Conservation (phyloP, 495 filamentous ascomycete species). For the Aspergillus nidulans region DNA sequence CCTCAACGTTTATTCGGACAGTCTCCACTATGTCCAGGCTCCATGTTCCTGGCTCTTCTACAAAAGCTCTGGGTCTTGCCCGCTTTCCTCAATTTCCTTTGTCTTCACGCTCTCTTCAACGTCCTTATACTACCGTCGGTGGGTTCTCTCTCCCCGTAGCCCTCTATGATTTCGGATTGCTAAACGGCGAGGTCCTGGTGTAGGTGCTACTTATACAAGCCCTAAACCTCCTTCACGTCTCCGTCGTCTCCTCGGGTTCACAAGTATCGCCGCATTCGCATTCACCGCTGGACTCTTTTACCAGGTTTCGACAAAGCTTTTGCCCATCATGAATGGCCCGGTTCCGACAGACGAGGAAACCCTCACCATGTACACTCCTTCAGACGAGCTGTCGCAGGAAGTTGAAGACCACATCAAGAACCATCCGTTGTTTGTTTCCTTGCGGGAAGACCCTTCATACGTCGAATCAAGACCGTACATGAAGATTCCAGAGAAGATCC, state of each 20-base stretch:
- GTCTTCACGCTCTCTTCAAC: slow-evolving; percentile 1
- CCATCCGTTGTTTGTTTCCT: slow-evolving; percentile 63
- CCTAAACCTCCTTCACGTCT: slow-evolving; percentile 29
- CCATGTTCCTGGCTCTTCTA: slow-evolving; percentile 11
- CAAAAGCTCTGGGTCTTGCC: slow-evolving; percentile 12
- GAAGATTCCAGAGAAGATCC: slow-evolving; percentile 66
- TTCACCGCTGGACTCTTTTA: slow-evolving; percentile 30
- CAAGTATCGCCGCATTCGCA: slow-evolving; percentile 34
- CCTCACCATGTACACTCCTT: slow-evolving; percentile 59
- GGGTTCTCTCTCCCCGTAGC: background rate
- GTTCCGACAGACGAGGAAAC: slow-evolving; percentile 66
- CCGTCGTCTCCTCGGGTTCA: slow-evolving; percentile 36
- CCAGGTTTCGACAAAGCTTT: slow-evolving; percentile 22
- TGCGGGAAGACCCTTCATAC: slow-evolving; percentile 66
- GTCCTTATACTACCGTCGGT: slow-evolving; percentile 12
- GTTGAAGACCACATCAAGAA: slow-evolving; percentile 69
- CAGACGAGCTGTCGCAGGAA: slow-evolving; percentile 54
- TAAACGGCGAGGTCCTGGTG: background rate
- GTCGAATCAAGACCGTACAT: slow-evolving; percentile 80
- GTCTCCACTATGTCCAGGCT: slow-evolving; percentile 18
- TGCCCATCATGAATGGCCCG: slow-evolving; percentile 39
- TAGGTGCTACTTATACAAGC: slow-evolving; percentile 9
- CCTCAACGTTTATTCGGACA: slow-evolving; percentile 15
- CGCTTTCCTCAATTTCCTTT: background rate
- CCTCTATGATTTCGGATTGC: background rate